Evolutionary conservation across 2,329 filamentous ascomycete species (phyloP).

Genomic region (Clarireedia hainanense): DNA sequence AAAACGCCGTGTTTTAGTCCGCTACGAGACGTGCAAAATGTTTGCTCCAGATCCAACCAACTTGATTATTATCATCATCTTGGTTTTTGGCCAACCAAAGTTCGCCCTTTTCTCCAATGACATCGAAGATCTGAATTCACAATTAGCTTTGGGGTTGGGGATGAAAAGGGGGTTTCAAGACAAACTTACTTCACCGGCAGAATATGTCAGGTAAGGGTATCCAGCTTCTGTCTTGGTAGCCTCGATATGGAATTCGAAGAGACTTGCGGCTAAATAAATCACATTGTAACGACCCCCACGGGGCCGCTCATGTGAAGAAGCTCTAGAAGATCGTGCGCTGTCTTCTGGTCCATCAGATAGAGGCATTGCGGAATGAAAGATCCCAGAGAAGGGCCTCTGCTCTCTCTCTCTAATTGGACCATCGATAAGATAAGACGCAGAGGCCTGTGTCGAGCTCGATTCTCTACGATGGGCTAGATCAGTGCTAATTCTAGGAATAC

Average conservation of each 20-base stretch:
- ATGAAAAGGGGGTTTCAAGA: neutral
- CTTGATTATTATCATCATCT: slow-evolving; percentile 68
- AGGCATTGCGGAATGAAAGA: slow-evolving; percentile 84
- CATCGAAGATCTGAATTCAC: slow-evolving; percentile 62
- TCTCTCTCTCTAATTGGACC: slow-evolving; percentile 19
- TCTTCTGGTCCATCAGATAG: slow-evolving; percentile 59
- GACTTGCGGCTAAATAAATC: slow-evolving; percentile 83
- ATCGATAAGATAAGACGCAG: slow-evolving; percentile 35
- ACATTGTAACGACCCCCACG: slow-evolving; percentile 56
- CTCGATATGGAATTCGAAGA: slow-evolving; percentile 97
- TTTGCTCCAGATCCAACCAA: slow-evolving; percentile 99
- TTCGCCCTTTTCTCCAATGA: slow-evolving; percentile 94
- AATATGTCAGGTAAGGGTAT: slow-evolving; percentile 93
- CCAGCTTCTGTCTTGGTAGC: slow-evolving; percentile 86
- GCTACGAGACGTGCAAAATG: slow-evolving; percentile 65
- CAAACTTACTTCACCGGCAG: slow-evolving; percentile 70
- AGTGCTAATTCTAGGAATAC: slow-evolving; percentile 41
- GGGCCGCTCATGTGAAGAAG: slow-evolving; percentile 50
- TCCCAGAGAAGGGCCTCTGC: slow-evolving; percentile 55
- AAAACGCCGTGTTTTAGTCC: slow-evolving; percentile 18
- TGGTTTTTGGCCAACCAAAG: slow-evolving; percentile 97
- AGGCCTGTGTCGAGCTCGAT: slow-evolving; percentile 47
- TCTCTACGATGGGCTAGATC: slow-evolving; percentile 44
- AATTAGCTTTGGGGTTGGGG: neutral
- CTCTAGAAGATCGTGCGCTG: slow-evolving; percentile 46